Base-by-base conservation (phyloP, 2,329 filamentous ascomycete genomes). In the Dryadomyces sulphureus region DNA sequence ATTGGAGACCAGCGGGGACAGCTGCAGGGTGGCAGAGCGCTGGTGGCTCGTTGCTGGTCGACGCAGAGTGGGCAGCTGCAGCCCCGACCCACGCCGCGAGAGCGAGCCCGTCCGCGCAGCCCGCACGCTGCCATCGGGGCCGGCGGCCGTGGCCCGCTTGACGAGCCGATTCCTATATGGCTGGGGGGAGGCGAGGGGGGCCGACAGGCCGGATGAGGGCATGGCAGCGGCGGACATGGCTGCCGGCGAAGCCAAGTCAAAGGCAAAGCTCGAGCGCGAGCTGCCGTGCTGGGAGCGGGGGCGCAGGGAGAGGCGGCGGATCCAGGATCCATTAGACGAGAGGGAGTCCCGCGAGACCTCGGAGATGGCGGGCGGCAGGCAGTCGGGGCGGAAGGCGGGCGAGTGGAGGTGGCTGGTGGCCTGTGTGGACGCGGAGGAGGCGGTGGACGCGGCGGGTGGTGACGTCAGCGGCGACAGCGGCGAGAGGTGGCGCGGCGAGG, bases 11-110 rank as follows among this genome's bases (percentile, higher is more conserved):
- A 14, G 39, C 11, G 49, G 60, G 24, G 65, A 59, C 50, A 78
- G 72, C 53, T 84, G 77, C 24, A 86, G 64, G 1, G 81, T 85
- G 30, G 77, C 78, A 40, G 81, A 83, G 54, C 84, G 72, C 59
- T 89, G 82, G 57, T 88, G 83, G 59, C 84, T 88, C 17, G 84
- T 89, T 40, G 82, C 82, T 45, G 84, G 84, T 54, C 84, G 70
- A 48, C 81, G 77, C 49, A 89, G 70, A 20, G 74, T 77, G 2
- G 77, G 73, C 50, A 83, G 66, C 55, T 81, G 75, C 41, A 78
- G 73, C 52, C 65, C 75, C 27, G 78, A 69, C 51, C 70, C 66
- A 48, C 67, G 68, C 48, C 68, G 65, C 25, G 63, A 57, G 27
- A 65, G 52, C 38, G 65, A 57, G n/a, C 16, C 34, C 6, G 68